Percentiles rank a stretch among this genome's conserved stretches.
Evolutionary conservation across 371 early-diverging fungal species (phyloP).

Genomic region (Mucor piriformis): DNA sequence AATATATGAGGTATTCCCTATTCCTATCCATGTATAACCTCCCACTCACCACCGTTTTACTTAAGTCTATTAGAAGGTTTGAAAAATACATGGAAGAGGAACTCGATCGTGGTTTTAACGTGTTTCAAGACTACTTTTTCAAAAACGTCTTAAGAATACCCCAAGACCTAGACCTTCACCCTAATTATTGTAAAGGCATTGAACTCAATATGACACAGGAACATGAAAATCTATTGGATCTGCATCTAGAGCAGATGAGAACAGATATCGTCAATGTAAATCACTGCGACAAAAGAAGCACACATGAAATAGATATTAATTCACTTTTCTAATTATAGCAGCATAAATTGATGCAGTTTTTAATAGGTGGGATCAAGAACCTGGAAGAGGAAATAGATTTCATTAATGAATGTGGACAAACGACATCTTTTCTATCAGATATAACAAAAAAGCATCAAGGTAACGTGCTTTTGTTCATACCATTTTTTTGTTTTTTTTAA

Average conservation of each 20-base stretch:
- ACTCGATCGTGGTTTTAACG: background rate
- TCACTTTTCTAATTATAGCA: background rate
- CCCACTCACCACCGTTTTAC: background rate
- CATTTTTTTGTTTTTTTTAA: too few relatives aligned
- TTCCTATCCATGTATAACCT: too few relatives aligned
- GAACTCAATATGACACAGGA: background rate
- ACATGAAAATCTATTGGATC: background rate
- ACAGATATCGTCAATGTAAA: slow-evolving; percentile 9
- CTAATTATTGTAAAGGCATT: background rate
- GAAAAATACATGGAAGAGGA: background rate
- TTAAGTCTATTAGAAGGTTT: background rate
- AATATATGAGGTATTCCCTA: slow-evolving; percentile 9
- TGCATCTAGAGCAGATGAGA: background rate
- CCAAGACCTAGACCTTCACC: background rate
- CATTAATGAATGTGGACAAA: background rate
- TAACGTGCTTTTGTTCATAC: too few relatives aligned
- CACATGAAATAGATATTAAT: background rate
- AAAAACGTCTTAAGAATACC: slow-evolving; percentile 9
- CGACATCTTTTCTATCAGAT: background rate
- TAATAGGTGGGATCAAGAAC: background rate
- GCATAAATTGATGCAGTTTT: background rate
- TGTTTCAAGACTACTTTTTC: background rate
- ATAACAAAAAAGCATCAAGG: slow-evolving; percentile 4
- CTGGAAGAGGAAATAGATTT: background rate
- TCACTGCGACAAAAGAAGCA: background rate